Base-by-base conservation (phyloP, 331 rosid genomes). In the Quercus lobata region DNA sequence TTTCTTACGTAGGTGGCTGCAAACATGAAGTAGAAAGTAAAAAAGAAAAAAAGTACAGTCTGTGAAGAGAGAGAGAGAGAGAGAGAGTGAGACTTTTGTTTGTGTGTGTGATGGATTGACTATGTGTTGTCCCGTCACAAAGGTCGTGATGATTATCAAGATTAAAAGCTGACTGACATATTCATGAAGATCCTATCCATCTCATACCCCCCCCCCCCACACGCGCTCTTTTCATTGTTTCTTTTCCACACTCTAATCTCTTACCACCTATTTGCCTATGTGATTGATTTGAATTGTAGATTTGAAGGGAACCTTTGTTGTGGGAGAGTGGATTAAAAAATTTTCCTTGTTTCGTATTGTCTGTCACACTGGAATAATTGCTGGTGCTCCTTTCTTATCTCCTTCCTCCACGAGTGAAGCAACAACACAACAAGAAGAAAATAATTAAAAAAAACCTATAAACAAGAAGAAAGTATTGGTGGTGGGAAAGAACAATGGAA, bases 101-200 rank as follows among this genome's bases (percentile, higher is more conserved):
- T 41, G 18, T 49, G 55, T 46, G 53, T 11, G 5, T 73, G 79
- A 71, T 81, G 80, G 79, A 83, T 76, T 83, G 79, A 79, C 71
- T 71, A 68, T 74, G 92, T 82, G 27, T 83, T 78, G 91, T 87
- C 92, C 85, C 95, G 83, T 91, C 92, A 84, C 72, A 66, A 63
- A 44, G 73, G 76, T 82, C 79, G 72, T 76, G 69, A 87, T 81
- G 46, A 73, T 78, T 83, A 70, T 72, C 57, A 37, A 75, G 22
- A 34, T 77, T 78, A 72, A 76, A 83, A 84, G 66, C 49, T 41
- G 49, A 15, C 81, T 83, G 71, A 35, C 78, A 15, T 11, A 54
- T 1, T 49, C 62, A 5, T 44, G 37, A 41, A 62, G 46, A 19
- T 73, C 27, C 54, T 73, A 57, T 44, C 53, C 66, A 17, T 63